phyloP scores from a whole-genome alignment of 73 alveolate genomes.

The Diophrys sp. region DNA sequence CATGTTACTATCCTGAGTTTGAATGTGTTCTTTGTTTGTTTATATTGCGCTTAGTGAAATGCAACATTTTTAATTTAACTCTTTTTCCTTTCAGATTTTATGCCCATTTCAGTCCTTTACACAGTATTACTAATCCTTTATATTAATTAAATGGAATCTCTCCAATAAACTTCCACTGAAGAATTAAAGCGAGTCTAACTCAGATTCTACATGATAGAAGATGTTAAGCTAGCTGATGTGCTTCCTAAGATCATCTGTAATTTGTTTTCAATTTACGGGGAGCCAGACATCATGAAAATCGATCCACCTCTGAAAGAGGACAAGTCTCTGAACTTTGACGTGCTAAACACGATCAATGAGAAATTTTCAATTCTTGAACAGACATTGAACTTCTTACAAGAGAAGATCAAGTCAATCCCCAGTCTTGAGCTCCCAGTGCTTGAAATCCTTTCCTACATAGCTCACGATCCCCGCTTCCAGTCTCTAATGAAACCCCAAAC shows the following conservation, averaged over 20 bases:
- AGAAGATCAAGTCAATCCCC: not conserved
- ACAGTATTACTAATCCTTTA: no score
- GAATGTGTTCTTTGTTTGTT: no score
- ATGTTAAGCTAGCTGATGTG: not conserved
- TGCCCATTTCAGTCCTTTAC: no score
- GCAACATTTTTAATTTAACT: no score
- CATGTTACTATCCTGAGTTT: no score
- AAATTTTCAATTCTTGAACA: not conserved
- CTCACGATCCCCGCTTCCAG: not conserved
- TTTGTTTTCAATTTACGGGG: not conserved
- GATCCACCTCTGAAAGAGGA: not conserved
- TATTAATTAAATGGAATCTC: slow-evolving; percentile 1
- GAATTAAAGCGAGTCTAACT: not conserved
- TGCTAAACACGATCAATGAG: not conserved
- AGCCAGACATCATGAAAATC: not conserved
- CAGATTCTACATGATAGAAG: not conserved
- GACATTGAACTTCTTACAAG: not conserved
- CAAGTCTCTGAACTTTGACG: not conserved
- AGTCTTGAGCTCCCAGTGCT: not conserved
- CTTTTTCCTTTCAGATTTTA: no score
- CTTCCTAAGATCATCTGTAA: not conserved
- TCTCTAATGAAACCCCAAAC: not conserved
- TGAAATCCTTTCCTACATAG: not conserved
- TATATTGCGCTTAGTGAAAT: no score
- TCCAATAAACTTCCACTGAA: not conserved